A percentile compares a stretch with the other conserved stretches of the same genome.
These are phyloP conservation scores for Annulohypoxylon truncatum DNA, from an alignment of 2,329 filamentous ascomycete species.

Conservation along the genomic window DNA sequence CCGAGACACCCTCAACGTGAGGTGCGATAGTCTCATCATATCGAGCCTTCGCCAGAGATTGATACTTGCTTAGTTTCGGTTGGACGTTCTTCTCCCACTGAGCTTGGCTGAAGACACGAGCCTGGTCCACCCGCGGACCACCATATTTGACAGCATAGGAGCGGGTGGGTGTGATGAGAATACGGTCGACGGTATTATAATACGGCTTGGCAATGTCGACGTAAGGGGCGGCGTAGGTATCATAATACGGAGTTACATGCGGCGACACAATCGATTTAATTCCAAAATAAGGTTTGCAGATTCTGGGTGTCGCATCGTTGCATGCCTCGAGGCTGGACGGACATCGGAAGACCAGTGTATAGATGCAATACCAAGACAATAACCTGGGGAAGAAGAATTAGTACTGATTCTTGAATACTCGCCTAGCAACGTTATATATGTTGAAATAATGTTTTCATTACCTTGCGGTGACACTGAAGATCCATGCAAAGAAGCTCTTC, in stretches of 20 bases:
- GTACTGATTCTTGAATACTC: slow-evolving; percentile 28
- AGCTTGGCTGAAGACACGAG: slow-evolving; percentile 70
- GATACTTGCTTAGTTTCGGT: slow-evolving; percentile 77
- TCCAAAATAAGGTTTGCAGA: slow-evolving; percentile 87
- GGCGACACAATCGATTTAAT: slow-evolving; percentile 73
- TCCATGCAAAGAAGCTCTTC: slow-evolving; percentile 53
- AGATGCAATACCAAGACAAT: slow-evolving; percentile 85
- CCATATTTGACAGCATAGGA: slow-evolving; percentile 77
- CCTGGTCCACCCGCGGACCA: slow-evolving; percentile 76
- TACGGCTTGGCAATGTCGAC: slow-evolving; percentile 83
- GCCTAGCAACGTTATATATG: neutral
- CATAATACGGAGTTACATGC: slow-evolving; percentile 85
- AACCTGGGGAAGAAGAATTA: slow-evolving; percentile 63
- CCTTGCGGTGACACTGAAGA: slow-evolving; percentile 66
- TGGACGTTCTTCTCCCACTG: slow-evolving; percentile 85
- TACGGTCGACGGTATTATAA: slow-evolving; percentile 69
- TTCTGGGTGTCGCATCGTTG: slow-evolving; percentile 74
- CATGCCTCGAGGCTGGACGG: slow-evolving; percentile 76
- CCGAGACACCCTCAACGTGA: slow-evolving; percentile 72
- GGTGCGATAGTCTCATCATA: slow-evolving; percentile 81
- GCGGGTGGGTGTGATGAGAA: slow-evolving; percentile 75
- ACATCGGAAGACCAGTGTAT: slow-evolving; percentile 85
- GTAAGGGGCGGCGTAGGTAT: slow-evolving; percentile 85
- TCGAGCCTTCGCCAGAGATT: slow-evolving; percentile 68
- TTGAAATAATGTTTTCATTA: slow-evolving; percentile 8